A percentile compares a stretch with the other conserved stretches of the same genome.
Conservation (phyloP, 805 yeast genomes). For the Metschnikowia baotianmanensis region DNA sequence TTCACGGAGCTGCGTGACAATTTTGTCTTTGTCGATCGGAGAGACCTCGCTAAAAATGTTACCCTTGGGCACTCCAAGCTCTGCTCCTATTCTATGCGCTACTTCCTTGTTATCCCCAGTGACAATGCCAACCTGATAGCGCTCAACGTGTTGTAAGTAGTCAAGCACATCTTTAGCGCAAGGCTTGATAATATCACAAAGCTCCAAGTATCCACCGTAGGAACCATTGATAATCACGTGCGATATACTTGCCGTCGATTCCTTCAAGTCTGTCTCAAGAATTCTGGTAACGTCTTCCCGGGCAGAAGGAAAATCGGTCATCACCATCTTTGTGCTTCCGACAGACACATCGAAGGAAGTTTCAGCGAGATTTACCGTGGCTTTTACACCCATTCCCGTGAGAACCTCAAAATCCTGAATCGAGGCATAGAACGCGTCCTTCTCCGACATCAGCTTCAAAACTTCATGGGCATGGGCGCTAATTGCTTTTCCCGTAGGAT, state of each 20-base stretch:
- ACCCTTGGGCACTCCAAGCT: slow-evolving; percentile 61
- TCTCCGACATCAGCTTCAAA: slow-evolving; percentile 31
- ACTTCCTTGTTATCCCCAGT: slow-evolving; percentile 79
- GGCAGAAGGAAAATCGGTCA: slow-evolving; percentile 18
- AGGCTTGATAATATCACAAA: slow-evolving; percentile 64
- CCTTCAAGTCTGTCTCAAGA: slow-evolving; percentile 17
- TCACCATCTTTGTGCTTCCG: slow-evolving; percentile 52
- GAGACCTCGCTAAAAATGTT: slow-evolving; percentile 73
- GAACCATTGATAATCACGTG: slow-evolving; percentile 57
- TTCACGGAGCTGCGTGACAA: slow-evolving; percentile 57
- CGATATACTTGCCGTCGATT: slow-evolving; percentile 44
- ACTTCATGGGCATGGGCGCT: slow-evolving; percentile 32
- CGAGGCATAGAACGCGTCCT: slow-evolving; percentile 26
- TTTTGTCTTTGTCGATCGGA: slow-evolving; percentile 59
- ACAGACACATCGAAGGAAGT: slow-evolving; percentile 23
- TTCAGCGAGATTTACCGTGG: slow-evolving; percentile 23
- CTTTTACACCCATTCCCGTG: slow-evolving; percentile 48
- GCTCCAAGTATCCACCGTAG: slow-evolving; percentile 62
- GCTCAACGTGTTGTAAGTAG: slow-evolving; percentile 46
- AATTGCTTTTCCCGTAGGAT: slow-evolving; percentile 82
- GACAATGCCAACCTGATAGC: slow-evolving; percentile 73
- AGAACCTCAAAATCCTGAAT: slow-evolving; percentile 35
- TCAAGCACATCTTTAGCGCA: slow-evolving; percentile 63
- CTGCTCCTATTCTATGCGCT: slow-evolving; percentile 61
- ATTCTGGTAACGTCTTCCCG: slow-evolving; percentile 10